A percentile compares a stretch with the other conserved stretches of the same genome.
phyloP scores from a whole-genome alignment of 805 yeast genomes.

The Candida maesae region DNA sequence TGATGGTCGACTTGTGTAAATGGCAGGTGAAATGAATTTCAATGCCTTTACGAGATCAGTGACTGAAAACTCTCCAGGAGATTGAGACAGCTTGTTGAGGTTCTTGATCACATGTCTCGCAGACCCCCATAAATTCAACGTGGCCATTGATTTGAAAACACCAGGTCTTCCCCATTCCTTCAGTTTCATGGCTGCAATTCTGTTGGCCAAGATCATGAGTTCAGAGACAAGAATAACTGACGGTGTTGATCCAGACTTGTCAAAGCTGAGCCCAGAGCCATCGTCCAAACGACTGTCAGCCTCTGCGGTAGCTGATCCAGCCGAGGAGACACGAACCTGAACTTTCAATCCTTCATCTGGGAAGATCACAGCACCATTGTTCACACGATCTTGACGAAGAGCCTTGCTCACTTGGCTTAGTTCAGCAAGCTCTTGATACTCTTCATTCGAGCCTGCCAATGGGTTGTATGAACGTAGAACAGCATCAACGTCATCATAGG shows the following conservation, averaged over 20 bases:
- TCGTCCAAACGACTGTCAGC: slow-evolving; percentile 8
- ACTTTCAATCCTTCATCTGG: slow-evolving; percentile 31
- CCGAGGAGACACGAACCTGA: slow-evolving; percentile 15
- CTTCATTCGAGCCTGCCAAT: too few species aligned
- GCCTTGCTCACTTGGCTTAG: slow-evolving; percentile 32
- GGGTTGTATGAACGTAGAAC: too few species aligned
- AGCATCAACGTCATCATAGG: slow-evolving; percentile 61
- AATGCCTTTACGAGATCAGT: slow-evolving; percentile 40
- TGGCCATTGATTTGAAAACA: slow-evolving; percentile 37
- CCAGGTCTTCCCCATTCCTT: slow-evolving; percentile 44
- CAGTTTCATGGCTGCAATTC: slow-evolving; percentile 51
- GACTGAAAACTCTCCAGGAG: slow-evolving; percentile 17
- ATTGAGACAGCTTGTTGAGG: slow-evolving; percentile 22
- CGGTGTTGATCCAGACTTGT: slow-evolving; percentile 31
- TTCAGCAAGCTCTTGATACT: slow-evolving; percentile 32
- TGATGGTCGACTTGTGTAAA: slow-evolving; percentile 40
- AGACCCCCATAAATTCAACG: slow-evolving; percentile 20
- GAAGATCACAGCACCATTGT: slow-evolving; percentile 37
- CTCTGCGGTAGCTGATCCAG: slow-evolving; percentile 1
- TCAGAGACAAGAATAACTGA: slow-evolving; percentile 75
- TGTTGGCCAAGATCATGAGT: slow-evolving; percentile 77
- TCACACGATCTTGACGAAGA: slow-evolving; percentile 31
- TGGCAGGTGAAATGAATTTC: slow-evolving; percentile 50
- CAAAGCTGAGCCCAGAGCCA: slow-evolving; percentile 17
- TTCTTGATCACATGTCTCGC: slow-evolving; percentile 25